phyloP scores from a whole-genome alignment of 2,329 filamentous ascomycete genomes.

The Pseudogymnoascus sp. region DNA sequence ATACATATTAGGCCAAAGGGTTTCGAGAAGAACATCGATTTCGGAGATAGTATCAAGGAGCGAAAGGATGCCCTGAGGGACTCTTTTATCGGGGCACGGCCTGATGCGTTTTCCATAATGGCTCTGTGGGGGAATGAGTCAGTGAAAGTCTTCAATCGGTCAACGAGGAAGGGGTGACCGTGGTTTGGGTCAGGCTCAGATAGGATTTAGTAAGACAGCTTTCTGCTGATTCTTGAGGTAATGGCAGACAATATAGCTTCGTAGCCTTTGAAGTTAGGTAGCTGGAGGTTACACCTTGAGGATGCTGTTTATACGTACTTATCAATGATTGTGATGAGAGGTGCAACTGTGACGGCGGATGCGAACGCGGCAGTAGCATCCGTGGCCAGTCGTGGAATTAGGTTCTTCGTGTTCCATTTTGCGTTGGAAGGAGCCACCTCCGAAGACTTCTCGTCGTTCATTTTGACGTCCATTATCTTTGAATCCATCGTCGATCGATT shows the following conservation, averaged over 20 bases:
- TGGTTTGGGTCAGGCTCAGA: background rate
- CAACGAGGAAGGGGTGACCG: background rate
- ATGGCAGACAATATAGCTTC: constrained; percentile 5
- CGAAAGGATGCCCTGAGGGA: constrained; percentile 54
- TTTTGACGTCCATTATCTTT: background rate
- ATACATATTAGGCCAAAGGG: constrained; percentile 64
- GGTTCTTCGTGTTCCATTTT: constrained; percentile 68
- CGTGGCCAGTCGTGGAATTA: constrained; percentile 58
- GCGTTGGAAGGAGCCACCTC: background rate
- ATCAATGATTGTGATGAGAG: constrained; percentile 82
- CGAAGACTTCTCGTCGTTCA: background rate
- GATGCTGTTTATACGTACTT: constrained; percentile 45
- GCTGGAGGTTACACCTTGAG: background rate
- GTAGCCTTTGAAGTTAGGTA: background rate
- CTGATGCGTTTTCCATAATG: constrained; percentile 78
- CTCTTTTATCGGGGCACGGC: constrained; percentile 49
- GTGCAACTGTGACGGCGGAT: constrained; percentile 71
- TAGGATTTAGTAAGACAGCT: background rate
- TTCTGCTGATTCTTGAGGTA: background rate
- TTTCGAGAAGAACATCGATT: constrained; percentile 53
- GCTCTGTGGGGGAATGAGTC: constrained; percentile 39
- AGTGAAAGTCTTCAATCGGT: background rate
- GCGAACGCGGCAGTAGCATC: constrained; percentile 63
- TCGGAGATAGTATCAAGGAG: constrained; percentile 52
- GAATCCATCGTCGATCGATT: background rate